Evolutionary conservation across 1,284 basidiomycete species (phyloP).

Genomic region (Cutaneotrichosporon daszewskae): DNA sequence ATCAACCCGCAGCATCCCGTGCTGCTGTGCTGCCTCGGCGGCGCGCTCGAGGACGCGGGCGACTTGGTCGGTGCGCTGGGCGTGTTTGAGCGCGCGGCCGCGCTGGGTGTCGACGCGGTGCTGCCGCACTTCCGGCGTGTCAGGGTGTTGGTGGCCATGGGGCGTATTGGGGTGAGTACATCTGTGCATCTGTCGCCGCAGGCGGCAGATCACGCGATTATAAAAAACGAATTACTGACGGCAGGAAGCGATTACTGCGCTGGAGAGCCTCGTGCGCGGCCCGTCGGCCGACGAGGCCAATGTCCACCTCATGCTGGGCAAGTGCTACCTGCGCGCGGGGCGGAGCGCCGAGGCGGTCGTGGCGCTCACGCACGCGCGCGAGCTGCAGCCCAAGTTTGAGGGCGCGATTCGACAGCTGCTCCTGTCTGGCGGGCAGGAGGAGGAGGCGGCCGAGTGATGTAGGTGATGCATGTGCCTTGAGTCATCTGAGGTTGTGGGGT

Average conservation of each 20-base stretch:
- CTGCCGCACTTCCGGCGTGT: conserved; percentile 85
- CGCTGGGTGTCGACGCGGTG: conserved; percentile 57
- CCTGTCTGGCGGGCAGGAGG: conserved; percentile 44
- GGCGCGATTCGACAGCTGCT: conserved; percentile 42
- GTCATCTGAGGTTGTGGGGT: no score
- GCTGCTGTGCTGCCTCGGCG: conserved; percentile 79
- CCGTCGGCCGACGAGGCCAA: conserved; percentile 79
- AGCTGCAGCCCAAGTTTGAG: conserved; percentile 55
- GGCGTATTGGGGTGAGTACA: conserved; percentile 69
- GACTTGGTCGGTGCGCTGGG: conserved; percentile 66
- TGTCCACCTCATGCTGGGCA: conserved; percentile 89
- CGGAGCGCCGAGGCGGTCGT: conserved; percentile 71
- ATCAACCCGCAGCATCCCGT: conserved; percentile 90
- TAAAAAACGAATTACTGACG: not conserved
- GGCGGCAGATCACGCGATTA: not conserved
- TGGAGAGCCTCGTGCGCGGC: conserved; percentile 67
- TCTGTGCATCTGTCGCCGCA: no score
- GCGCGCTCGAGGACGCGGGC: conserved; percentile 78
- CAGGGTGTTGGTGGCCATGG: conserved; percentile 75
- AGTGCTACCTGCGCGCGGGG: conserved; percentile 73
- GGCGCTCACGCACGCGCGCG: conserved; percentile 77
- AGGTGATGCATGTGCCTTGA: not conserved
- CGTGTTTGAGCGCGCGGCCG: conserved; percentile 70
- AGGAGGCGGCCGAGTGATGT: conserved; percentile 49
- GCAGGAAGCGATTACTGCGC: conserved; percentile 70